These are phyloP conservation scores for Trichoderma koningii DNA, from an alignment of 2,329 filamentous ascomycete species.

Conservation along the genomic window DNA sequence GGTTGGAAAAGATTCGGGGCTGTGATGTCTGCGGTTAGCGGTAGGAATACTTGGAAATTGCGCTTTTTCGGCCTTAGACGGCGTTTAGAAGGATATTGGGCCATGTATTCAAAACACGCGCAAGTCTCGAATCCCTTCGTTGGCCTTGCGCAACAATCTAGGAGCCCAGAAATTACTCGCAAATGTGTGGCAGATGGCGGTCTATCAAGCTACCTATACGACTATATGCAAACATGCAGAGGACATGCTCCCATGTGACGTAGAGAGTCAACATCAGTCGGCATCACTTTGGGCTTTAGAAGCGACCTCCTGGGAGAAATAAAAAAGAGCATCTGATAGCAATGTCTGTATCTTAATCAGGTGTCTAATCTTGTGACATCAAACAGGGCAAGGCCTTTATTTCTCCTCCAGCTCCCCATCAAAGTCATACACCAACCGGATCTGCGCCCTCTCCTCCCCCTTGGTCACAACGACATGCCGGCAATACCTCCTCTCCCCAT, in stretches of 20 bases:
- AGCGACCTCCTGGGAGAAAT: no score
- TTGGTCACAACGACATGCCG: conserved; percentile 58
- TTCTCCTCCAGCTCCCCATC: neutral
- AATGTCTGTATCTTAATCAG: no score
- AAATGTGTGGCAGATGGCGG: neutral
- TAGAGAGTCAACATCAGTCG: neutral
- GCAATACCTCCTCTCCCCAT: conserved; percentile 55
- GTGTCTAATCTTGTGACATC: no score
- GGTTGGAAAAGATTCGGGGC: no score
- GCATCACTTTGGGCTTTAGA: neutral
- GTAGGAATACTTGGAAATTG: neutral
- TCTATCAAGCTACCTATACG: neutral
- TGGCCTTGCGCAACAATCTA: neutral
- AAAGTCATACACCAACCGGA: conserved; percentile 61
- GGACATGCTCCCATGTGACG: neutral
- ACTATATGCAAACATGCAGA: neutral
- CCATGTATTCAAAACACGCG: conserved; percentile 11
- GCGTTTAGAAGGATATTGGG: conserved; percentile 6
- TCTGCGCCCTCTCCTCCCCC: conserved; percentile 49
- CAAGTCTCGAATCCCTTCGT: neutral
- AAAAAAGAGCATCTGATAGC: no score
- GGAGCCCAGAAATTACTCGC: neutral
- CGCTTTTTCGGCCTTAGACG: conserved; percentile 11
- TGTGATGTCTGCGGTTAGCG: neutral
- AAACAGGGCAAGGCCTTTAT: neutral